These are phyloP conservation scores for Handroanthus guayacan DNA, from an alignment of 257 asterid genomes.

Conservation along the genomic window DNA sequence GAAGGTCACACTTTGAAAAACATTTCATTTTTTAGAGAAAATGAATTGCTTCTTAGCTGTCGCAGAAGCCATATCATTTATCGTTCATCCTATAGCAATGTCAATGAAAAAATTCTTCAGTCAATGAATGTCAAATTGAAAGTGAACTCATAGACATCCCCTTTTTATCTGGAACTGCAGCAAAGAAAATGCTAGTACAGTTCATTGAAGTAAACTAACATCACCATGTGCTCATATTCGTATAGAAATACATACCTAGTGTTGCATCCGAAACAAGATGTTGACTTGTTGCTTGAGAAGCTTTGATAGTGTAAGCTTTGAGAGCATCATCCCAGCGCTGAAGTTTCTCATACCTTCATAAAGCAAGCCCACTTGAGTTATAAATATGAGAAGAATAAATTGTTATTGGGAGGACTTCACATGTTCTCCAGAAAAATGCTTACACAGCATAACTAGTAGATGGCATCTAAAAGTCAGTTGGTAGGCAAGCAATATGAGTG, in stretches of 20 bases:
- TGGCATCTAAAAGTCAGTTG: conserved; percentile 11
- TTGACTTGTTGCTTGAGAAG: conserved; percentile 78
- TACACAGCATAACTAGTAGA: conserved; percentile 20
- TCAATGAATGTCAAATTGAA: conserved; percentile 14
- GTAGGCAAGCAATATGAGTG: too few relatives aligned
- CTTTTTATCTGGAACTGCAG: conserved; percentile 21
- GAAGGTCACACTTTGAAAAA: background rate
- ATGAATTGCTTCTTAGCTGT: conserved; percentile 8
- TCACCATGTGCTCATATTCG: conserved; percentile 28
- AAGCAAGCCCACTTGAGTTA: conserved; percentile 38
- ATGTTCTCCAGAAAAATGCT: conserved; percentile 16
- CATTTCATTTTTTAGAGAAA: background rate
- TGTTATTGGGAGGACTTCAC: conserved; percentile 1
- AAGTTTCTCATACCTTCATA: conserved; percentile 90
- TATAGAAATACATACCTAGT: conserved; percentile 66
- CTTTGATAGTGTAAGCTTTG: conserved; percentile 94
- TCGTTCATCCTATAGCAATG: background rate
- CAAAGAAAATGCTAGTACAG: conserved; percentile 27
- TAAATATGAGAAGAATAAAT: conserved; percentile 11
- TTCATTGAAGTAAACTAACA: conserved; percentile 19
- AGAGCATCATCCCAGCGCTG: conserved; percentile 99
- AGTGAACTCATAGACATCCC: background rate
- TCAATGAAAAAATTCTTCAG: conserved; percentile 6
- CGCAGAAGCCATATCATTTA: conserved; percentile 11
- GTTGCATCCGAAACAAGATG: conserved; percentile 94